A percentile compares a stretch with the other conserved stretches of the same genome.
These are phyloP conservation scores for Myxozyma lipomycoides DNA, from an alignment of 805 yeast genomes.

Conservation along the genomic window DNA sequence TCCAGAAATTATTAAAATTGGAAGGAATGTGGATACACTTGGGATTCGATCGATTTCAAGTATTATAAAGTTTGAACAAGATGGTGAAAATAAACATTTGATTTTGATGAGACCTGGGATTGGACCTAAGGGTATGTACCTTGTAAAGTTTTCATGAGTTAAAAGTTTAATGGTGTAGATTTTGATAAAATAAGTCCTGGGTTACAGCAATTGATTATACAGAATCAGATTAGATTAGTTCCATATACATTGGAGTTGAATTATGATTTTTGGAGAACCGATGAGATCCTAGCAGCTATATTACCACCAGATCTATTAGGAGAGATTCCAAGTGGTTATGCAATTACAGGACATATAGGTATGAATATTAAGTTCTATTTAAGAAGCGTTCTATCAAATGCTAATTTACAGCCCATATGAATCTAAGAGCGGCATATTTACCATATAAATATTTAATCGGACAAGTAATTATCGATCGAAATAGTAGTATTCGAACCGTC, in stretches of 20 bases:
- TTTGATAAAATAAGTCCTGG: constrained; percentile 38
- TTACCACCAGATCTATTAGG: constrained; percentile 66
- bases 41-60: constrained; percentile 68
- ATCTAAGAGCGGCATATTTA: constrained; percentile 75
- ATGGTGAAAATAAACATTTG: constrained; percentile 35
- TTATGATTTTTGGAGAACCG: constrained; percentile 78
- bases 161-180: no score
- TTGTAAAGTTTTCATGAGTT: no score
- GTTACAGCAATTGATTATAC: constrained; percentile 46
- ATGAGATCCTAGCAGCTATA: constrained; percentile 73
- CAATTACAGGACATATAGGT: constrained; percentile 82
- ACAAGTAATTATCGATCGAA: constrained; percentile 83
- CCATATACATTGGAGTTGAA: constrained; percentile 56
- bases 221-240: constrained; percentile 43
- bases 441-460: constrained; percentile 82
- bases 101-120: constrained; percentile 17
- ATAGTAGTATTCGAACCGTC: constrained; percentile 74
- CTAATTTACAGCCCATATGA: constrained; percentile 64
- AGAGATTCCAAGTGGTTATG: constrained; percentile 85
- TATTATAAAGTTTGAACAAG: constrained; percentile 47
- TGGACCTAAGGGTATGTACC: constrained; percentile 4
- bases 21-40: constrained; percentile 54
- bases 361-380: constrained; percentile 1
- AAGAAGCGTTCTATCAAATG: not conserved
- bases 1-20: constrained; percentile 56